Evolutionary conservation across 192 early-diverging fungal species (phyloP), one percentile per base, ranked within the genome.

Genomic region (Coemansia sp.): DNA sequence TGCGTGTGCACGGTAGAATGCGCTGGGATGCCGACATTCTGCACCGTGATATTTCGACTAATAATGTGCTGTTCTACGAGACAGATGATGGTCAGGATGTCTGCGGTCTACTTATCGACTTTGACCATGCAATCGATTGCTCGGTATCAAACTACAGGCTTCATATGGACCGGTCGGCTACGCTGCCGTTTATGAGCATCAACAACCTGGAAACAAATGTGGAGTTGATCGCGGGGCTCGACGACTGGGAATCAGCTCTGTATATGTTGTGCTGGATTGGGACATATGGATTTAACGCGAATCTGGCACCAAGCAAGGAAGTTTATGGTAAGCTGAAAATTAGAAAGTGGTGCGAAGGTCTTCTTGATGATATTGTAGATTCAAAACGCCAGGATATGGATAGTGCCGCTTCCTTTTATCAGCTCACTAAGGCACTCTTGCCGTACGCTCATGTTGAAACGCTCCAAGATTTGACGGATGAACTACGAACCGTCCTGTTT

Each of bases 151-250:
- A 25, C 1, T 15, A 5, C 4, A 50, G 2, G 13, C 1, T 11
- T 19, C 53, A 33, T 6, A 7, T 19, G 9, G 55, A 45, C 43
- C 18, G 34, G 38, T 27, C 55, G 0, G 62, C 59, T 0, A 69
- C 67, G 5, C 38, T 61, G 0, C 62, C 59, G 10, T 76, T 65
- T 27, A 69, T 69, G 63, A 62, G 59, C 30, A 69, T 76, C 30
- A 55, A 49, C 50, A 69, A 69, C 15, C 48, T 76, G 9, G 49
- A 39, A 7, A 43, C 42, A 1, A 18, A 14, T 3, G 9, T 15
- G 15, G 46, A 18, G 4, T 7, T 6, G 30, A 43, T 40, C 44
- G 37, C 61, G 3, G 30, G n/a, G 8, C 53, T 63, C 25, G 61
- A 54, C 21, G 61, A 63, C 39, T 55, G 53, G 44, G 61, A 63